phyloP scores from a whole-genome alignment of 371 early-diverging fungal species.

The Rhizomucor miehei region DNA sequence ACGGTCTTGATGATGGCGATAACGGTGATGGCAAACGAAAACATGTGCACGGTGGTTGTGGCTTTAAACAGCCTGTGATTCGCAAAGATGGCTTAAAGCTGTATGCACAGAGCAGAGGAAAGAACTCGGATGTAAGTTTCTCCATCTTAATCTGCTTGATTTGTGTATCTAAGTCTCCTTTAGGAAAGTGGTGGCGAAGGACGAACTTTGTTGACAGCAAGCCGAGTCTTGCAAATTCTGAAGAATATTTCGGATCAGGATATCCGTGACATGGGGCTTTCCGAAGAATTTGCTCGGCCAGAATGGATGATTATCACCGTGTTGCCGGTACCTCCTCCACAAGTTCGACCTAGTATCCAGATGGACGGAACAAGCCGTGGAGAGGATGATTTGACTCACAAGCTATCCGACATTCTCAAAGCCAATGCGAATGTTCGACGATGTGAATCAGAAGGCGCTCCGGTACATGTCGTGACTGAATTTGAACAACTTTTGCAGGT shows the following conservation, averaged over 20 bases:
- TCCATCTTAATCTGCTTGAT: not conserved
- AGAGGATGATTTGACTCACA: slow-evolving; percentile 99
- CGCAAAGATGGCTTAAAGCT: slow-evolving; percentile 91
- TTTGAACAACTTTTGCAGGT: slow-evolving; percentile 93
- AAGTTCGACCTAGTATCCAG: slow-evolving; percentile 98
- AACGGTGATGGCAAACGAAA: slow-evolving; percentile 46
- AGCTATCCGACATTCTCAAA: slow-evolving; percentile 96
- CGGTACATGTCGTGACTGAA: slow-evolving; percentile 94
- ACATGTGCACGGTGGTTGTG: slow-evolving; percentile 90
- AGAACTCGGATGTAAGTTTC: slow-evolving; percentile 54
- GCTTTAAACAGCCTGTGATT: slow-evolving; percentile 88
- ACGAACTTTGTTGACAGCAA: slow-evolving; percentile 77
- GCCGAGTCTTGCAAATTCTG: slow-evolving; percentile 85
- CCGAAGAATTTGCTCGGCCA: slow-evolving; percentile 92
- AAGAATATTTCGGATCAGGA: slow-evolving; percentile 93
- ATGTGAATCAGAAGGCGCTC: slow-evolving; percentile 96
- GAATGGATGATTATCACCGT: slow-evolving; percentile 98
- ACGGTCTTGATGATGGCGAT: slow-evolving; percentile 48
- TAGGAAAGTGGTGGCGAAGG: slow-evolving; percentile 63
- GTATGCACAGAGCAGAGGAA: slow-evolving; percentile 66
- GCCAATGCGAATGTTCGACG: slow-evolving; percentile 90
- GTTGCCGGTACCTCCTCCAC: slow-evolving; percentile 97
- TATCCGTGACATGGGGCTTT: slow-evolving; percentile 87
- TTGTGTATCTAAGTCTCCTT: not conserved
- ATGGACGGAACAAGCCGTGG: slow-evolving; percentile 92